Evolutionary conservation across 1,284 basidiomycete genomes (phyloP).

Genomic region (Moesziomyces aphidis): DNA sequence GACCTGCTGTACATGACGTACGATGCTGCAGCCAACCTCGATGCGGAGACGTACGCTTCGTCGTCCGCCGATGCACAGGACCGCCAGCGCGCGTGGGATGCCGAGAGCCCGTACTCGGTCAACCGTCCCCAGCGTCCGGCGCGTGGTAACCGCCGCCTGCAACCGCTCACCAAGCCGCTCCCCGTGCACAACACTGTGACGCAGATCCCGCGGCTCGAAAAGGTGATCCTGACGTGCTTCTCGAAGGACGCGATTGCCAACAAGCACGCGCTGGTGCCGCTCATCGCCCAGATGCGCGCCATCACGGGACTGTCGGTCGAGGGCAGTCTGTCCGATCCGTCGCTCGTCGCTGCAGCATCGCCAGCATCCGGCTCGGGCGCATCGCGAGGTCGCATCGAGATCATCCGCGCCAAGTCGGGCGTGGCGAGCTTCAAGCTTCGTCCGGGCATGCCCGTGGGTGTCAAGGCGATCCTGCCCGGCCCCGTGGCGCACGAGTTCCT

Average conservation of each 20-base stretch:
- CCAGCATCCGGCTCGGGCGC: background rate
- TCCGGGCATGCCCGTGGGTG: constrained; percentile 83
- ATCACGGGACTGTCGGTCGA: constrained; percentile 82
- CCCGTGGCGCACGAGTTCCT: constrained; percentile 95
- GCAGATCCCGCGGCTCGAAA: constrained; percentile 77
- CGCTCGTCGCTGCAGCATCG: constrained; percentile 10
- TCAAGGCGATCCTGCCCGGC: constrained; percentile 88
- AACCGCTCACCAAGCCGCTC: constrained; percentile 54
- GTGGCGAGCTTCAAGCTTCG: constrained; percentile 87
- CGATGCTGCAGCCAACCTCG: constrained; percentile 67
- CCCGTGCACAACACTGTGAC: constrained; percentile 32
- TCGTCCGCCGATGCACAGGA: constrained; percentile 21
- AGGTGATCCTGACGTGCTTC: constrained; percentile 73
- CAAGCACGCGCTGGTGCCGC: constrained; percentile 81
- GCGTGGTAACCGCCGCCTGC: constrained; percentile 73
- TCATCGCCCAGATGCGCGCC: constrained; percentile 87
- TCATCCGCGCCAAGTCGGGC: constrained; percentile 81
- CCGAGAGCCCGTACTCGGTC: constrained; percentile 81
- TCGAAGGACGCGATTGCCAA: constrained; percentile 74
- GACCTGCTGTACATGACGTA: constrained; percentile 97
- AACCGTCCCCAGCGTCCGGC: constrained; percentile 77
- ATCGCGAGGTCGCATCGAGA: constrained; percentile 73
- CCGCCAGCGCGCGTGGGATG: constrained; percentile 77
- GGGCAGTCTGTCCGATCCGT: constrained; percentile 52
- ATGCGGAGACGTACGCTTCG: constrained; percentile 10